Evolutionary conservation across 352 stramenopile genomes (phyloP).

Genomic region (Aphanomyces stellatus): DNA sequence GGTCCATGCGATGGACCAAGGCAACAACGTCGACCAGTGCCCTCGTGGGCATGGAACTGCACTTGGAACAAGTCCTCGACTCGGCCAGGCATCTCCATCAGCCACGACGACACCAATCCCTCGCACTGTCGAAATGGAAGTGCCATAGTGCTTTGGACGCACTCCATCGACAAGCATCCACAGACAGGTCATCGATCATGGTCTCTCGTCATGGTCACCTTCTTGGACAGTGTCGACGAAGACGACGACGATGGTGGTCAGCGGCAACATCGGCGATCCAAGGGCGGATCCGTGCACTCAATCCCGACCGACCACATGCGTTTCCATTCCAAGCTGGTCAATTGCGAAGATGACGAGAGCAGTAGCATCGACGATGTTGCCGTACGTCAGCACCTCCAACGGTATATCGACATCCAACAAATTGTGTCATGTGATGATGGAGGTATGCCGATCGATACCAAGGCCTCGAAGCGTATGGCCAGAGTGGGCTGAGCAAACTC

Average conservation of each 20-base stretch:
- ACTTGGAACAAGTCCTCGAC: slow-evolving; percentile 13
- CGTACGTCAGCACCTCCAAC: background rate
- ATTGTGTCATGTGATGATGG: background rate
- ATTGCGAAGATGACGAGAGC: background rate
- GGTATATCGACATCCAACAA: background rate
- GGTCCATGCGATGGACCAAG: too few species aligned
- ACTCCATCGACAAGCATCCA: background rate
- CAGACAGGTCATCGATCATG: background rate
- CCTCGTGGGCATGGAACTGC: slow-evolving; percentile 12
- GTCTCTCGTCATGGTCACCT: background rate
- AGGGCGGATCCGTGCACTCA: background rate
- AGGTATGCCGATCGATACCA: slow-evolving; percentile 12
- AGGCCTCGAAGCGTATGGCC: slow-evolving; percentile 4
- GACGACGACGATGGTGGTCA: background rate
- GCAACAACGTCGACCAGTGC: background rate
- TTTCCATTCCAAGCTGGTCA: slow-evolving; percentile 1
- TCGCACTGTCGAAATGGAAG: slow-evolving; percentile 11
- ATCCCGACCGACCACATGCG: background rate
- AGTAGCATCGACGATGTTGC: background rate
- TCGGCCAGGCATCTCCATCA: slow-evolving; percentile 2
- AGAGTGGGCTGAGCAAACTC: background rate
- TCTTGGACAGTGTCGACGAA: background rate
- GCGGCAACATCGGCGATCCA: background rate
- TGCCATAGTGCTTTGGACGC: slow-evolving; percentile 4
- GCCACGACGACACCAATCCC: background rate